phyloP scores from a whole-genome alignment of 179 eudicot species.

The Corrigiola litoralis region DNA sequence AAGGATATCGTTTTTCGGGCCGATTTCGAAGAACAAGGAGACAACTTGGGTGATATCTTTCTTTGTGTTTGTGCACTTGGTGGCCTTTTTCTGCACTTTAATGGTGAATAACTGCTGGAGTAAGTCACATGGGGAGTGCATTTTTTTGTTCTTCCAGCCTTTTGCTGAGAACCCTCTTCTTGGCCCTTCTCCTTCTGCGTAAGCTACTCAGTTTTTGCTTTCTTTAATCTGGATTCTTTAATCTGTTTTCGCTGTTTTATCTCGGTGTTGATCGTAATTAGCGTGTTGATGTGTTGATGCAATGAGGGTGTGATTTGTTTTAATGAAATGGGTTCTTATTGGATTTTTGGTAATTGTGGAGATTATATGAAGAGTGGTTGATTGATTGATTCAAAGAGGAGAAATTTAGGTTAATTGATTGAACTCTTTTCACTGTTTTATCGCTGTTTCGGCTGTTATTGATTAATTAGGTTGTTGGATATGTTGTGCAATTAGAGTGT shows the following conservation, averaged over 20 bases:
- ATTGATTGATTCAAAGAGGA: too few relatives aligned
- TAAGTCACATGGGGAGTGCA: constrained; percentile 56
- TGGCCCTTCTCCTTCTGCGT: constrained; percentile 80
- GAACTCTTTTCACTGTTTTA: too few relatives aligned
- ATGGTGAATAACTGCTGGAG: constrained; percentile 66
- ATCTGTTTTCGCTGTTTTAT: too few relatives aligned
- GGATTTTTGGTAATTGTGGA: too few relatives aligned
- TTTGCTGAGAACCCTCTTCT: constrained; percentile 74
- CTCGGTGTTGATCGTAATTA: too few relatives aligned
- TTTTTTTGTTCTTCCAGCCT: constrained; percentile 69
- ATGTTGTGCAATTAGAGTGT: too few relatives aligned
- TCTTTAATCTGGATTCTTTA: too few relatives aligned
- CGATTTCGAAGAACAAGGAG: constrained; percentile 51
- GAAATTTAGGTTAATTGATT: too few relatives aligned
- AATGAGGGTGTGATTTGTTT: background rate
- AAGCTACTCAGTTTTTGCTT: constrained; percentile 4
- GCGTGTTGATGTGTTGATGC: too few relatives aligned
- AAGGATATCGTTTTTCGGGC: constrained; percentile 54
- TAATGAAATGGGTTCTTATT: background rate
- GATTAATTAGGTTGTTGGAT: too few relatives aligned
- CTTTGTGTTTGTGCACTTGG: constrained; percentile 55
- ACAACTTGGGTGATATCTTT: constrained; percentile 74
- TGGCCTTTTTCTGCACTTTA: constrained; percentile 56
- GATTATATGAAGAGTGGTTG: too few relatives aligned
- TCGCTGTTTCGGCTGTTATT: too few relatives aligned